These are phyloP conservation scores for Rhodotorula babjevae DNA, from an alignment of 768 basidiomycete species.

Conservation along the genomic window DNA sequence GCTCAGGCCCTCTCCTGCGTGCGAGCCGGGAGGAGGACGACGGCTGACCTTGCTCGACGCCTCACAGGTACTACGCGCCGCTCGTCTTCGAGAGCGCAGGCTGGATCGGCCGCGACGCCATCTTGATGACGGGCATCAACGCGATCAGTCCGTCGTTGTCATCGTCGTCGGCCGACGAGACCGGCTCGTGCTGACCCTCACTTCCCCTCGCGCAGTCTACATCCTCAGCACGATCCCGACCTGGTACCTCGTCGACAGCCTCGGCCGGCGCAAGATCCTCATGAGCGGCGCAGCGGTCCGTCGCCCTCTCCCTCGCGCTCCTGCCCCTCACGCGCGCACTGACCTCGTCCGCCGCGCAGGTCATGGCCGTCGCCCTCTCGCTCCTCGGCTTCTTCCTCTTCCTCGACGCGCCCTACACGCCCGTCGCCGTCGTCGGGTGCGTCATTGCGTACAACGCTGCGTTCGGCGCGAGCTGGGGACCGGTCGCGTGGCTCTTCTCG, in stretches of 20 bases:
- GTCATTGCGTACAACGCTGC: constrained; percentile 91
- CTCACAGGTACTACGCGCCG: constrained; percentile 56
- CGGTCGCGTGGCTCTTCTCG: not conserved
- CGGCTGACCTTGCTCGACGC: not conserved
- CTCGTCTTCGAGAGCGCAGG: constrained; percentile 94
- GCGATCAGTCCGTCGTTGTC: constrained; percentile 54
- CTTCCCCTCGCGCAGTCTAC: not conserved
- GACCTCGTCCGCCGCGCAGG: not conserved
- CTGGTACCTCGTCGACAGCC: constrained; percentile 89
- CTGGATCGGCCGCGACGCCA: constrained; percentile 87
- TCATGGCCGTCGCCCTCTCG: constrained; percentile 74
- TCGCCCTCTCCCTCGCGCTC: constrained; percentile 55
- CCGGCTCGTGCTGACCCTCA: too few species aligned
- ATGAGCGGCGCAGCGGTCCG: constrained; percentile 68
- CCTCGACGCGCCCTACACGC: constrained; percentile 76
- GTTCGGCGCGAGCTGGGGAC: constrained; percentile 56
- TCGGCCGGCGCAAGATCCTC: constrained; percentile 81
- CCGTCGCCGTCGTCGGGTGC: constrained; percentile 77
- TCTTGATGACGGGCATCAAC: constrained; percentile 94
- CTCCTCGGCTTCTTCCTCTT: constrained; percentile 92
- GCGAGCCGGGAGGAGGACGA: too few species aligned
- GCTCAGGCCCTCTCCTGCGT: too few species aligned
- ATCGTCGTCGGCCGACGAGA: too few species aligned
- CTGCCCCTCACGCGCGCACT: not conserved
- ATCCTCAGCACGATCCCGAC: constrained; percentile 49